Base-by-base conservation (phyloP, 441 rosid species). In the Aleurites moluccanus region DNA sequence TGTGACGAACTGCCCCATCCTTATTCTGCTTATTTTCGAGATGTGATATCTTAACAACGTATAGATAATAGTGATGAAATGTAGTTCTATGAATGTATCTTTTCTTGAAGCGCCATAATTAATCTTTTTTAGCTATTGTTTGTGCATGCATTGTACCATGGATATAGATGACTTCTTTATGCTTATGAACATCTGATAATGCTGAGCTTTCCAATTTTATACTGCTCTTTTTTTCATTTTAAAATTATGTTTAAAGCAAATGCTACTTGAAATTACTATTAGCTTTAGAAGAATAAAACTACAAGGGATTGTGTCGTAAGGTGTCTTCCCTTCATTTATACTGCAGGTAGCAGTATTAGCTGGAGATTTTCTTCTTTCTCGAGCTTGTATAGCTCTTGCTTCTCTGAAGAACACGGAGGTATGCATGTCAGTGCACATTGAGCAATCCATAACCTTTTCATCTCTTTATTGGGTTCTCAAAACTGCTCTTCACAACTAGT, bases 281-380 rank as follows among this genome's bases (percentile, higher is more conserved):
- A 14, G 53, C 20, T 49, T 15, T 49, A 49, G 25, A 57, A 16
- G 47, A 38, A 47, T 64, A 44, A 55, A 65, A 45, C 21, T 13
- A 40, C 13, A 8, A 52, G 33, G 42, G 64, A 8, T 15, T 64
- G 30, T 65, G 25, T 10, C 20, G 45, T 44, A 6, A 16, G 25
- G 64, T 27, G 73, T 60, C 42, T 42, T 27, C 60, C 10, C 20
- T 82, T 53, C 33, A 50, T 67, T 73, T 71, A 11, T 70, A 14
- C 74, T 86, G 84, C 88, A 90, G 97, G 85, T 93, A 71, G 85
- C 99, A n/a, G 97, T 92, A 40, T 78, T 96, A 84, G 97, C 97
- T 23, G 97, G 99, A 76, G 98, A 96, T 83, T 90, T 93, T 87
- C 88, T 93, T 59, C 93, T 96, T 79, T 92, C 97, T 66, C 93